Conservation (phyloP, 371 early-diverging fungal genomes). For the Mortierella sp. region DNA sequence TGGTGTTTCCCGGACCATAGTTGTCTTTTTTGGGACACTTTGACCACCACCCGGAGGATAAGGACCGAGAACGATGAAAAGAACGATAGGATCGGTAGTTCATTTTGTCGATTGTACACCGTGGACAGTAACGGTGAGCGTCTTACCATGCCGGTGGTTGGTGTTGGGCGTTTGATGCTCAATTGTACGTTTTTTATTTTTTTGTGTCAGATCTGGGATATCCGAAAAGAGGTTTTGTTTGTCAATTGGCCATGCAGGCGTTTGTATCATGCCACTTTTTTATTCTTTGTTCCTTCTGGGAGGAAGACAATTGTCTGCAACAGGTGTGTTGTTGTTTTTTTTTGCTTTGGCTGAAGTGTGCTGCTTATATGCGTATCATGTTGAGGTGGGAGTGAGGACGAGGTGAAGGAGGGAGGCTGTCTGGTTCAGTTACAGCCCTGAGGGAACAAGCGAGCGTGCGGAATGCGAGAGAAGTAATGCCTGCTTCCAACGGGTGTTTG, state of each 20-base stretch:
- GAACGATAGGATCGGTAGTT: not conserved
- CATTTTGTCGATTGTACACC: not conserved
- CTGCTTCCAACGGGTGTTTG: not conserved
- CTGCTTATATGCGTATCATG: not conserved
- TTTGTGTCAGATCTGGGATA: conserved; percentile 18
- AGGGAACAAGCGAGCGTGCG: not conserved
- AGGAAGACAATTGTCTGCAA: not conserved
- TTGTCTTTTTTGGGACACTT: conserved; percentile 14
- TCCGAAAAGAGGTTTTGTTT: not conserved
- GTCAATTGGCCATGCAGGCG: not conserved
- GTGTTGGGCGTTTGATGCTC: not conserved
- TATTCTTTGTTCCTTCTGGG: not conserved
- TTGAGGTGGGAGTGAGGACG: not conserved
- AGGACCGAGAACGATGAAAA: not conserved
- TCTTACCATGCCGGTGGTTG: not conserved
- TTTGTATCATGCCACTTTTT: conserved; percentile 10
- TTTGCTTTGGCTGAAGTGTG: not conserved
- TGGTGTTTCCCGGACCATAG: not conserved
- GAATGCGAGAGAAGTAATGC: not conserved
- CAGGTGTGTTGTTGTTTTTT: not conserved
- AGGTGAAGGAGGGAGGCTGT: not conserved
- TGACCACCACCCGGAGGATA: not conserved
- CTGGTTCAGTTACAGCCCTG: not conserved
- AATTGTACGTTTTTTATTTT: not conserved
- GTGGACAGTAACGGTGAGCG: not conserved